Conservation (phyloP, 192 early-diverging fungal species). For the Lunasporangiospora selenospora region DNA sequence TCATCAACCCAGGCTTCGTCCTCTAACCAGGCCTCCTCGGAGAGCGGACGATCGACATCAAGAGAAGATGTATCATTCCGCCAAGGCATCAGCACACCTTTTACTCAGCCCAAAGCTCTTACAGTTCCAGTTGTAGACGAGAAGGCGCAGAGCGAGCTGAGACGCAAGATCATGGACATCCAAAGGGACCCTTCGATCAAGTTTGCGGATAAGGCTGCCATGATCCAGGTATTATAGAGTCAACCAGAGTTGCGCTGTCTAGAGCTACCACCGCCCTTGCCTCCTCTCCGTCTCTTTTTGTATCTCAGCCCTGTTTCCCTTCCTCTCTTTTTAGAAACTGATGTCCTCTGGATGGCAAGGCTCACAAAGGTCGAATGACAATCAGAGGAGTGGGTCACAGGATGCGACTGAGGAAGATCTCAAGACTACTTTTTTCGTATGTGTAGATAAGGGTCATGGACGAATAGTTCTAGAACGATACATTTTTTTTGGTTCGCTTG, state of each 20-base stretch:
- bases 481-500: neutral
- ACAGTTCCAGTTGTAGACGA: conserved; percentile 35
- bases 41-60: too few species aligned
- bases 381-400: conserved; percentile 3
- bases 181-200: conserved; percentile 58
- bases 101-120: too few species aligned
- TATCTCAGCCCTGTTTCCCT: too few species aligned
- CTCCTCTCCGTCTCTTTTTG: too few species aligned
- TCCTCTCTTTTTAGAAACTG: conserved; percentile 40
- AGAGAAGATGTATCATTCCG: too few species aligned
- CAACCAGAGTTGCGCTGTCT: too few species aligned
- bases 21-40: too few species aligned
- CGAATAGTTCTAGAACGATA: conserved; percentile 1
- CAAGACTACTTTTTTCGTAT: conserved; percentile 55
- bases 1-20: too few species aligned
- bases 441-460: neutral
- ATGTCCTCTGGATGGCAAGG: conserved; percentile 39
- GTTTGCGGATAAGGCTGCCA: conserved; percentile 69
- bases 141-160: conserved; percentile 53
- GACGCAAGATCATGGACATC: conserved; percentile 72
- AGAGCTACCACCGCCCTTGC: neutral
- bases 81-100: too few species aligned
- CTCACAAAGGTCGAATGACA: conserved; percentile 4
- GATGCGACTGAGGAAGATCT: conserved; percentile 57
- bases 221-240: conserved; percentile 66